phyloP scores from a whole-genome alignment of 148 eudicot genomes.

The Drosera capensis region DNA sequence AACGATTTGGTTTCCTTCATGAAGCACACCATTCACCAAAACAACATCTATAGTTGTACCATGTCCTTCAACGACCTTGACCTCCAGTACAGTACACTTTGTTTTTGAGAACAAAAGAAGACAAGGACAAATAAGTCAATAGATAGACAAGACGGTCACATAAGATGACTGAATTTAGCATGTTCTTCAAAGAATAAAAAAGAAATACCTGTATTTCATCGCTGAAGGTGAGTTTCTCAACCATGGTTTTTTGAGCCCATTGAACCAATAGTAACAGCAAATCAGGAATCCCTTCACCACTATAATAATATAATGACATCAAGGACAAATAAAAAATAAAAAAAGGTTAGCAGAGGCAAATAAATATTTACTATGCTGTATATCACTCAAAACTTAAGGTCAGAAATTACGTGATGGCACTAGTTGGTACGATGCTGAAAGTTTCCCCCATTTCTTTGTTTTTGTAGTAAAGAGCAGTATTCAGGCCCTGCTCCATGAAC shows the following conservation, averaged over 20 bases:
- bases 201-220: slow-evolving; percentile 64
- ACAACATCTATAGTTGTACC: slow-evolving; percentile 90
- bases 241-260: slow-evolving; percentile 82
- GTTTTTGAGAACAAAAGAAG: slow-evolving; percentile 4
- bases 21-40: slow-evolving; percentile 83
- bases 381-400: no score
- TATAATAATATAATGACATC: no score
- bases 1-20: slow-evolving; percentile 84
- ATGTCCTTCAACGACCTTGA: slow-evolving; percentile 86
- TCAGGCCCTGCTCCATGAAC: slow-evolving; percentile 82
- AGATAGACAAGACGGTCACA: no score
- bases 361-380: not conserved
- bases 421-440: slow-evolving; percentile 84
- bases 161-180: no score
- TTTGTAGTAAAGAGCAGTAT: slow-evolving; percentile 80
- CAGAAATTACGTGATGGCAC: slow-evolving; percentile 61
- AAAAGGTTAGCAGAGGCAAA: not conserved
- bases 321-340: no score
- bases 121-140: no score
- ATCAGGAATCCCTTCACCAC: slow-evolving; percentile 92
- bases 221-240: slow-evolving; percentile 59
- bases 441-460: slow-evolving; percentile 96
- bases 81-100: slow-evolving; percentile 94
- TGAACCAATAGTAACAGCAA: slow-evolving; percentile 53
- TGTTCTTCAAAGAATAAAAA: not conserved